Percentiles rank a stretch among this genome's conserved stretches.
These are phyloP conservation scores for Claviceps pazoutovae DNA, from an alignment of 2,329 filamentous ascomycete genomes.

Conservation along the genomic window DNA sequence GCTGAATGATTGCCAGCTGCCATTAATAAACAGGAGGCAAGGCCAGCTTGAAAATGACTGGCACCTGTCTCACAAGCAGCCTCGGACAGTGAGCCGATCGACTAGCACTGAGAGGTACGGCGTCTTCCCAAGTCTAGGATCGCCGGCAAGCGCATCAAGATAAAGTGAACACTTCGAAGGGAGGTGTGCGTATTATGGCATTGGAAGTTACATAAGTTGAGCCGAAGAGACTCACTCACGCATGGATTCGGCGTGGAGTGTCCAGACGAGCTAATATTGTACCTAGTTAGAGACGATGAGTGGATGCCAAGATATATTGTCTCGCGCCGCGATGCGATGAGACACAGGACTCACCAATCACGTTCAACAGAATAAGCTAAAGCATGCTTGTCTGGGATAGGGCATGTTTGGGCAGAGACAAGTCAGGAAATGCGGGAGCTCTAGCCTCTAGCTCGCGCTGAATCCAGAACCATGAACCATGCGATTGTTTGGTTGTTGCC, in stretches of 20 bases:
- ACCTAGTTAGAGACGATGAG: not conserved
- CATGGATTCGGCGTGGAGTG: not conserved
- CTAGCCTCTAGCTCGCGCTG: not conserved
- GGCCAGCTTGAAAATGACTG: not conserved
- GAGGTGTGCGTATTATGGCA: not conserved
- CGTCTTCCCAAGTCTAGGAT: not conserved
- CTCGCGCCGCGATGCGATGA: slow-evolving; percentile 1
- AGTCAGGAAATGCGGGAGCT: slow-evolving; percentile 1
- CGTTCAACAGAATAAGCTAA: not conserved
- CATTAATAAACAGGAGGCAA: not conserved
- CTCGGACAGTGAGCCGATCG: slow-evolving; percentile 1
- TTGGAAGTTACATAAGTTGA: not conserved
- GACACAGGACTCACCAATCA: not conserved
- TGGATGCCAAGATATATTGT: slow-evolving; percentile 1
- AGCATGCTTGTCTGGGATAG: not conserved
- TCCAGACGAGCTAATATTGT: not conserved
- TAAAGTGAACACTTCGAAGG: not conserved
- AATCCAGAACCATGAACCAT: not conserved
- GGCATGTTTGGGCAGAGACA: slow-evolving; percentile 1
- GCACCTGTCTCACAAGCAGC: not conserved
- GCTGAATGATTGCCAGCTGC: not conserved
- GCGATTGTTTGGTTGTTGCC: not conserved
- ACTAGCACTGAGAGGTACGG: not conserved
- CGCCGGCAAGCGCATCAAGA: not conserved
- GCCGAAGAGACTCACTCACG: not conserved